Evolutionary conservation across 2,329 filamentous ascomycete genomes (phyloP), one percentile per base, ranked within the genome.

Genomic region (Aspergillus novofumigatus): DNA sequence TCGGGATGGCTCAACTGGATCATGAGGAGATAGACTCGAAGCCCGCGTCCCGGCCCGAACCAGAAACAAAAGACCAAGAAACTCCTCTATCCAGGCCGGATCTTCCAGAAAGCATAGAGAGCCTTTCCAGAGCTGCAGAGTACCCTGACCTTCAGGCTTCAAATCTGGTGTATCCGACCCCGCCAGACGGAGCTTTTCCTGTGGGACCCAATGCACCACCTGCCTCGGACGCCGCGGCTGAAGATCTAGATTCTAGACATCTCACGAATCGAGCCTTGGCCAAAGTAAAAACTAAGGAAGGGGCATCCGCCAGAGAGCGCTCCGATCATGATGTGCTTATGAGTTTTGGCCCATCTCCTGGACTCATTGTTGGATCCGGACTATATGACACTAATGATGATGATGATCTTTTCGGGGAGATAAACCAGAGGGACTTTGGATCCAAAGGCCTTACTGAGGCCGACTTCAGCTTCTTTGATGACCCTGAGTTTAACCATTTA

Each of bases 381-480:
- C 67, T 73, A 53, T 78, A 79, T 56, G 74, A 74, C 61, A 72
- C 70, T 3, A 74, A 70, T 26, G 73, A 69, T 28, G 75, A 78
- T 49, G 83, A 86, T 59, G 83, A 86, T 66, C 72, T 86, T 1
- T 86, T 86, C 57, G 81, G 80, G 14, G 81, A 84, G 54, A 79
- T 82, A 69, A 79, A 83, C 51, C 80, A 79, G 51, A 79, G 78
- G 51, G 76, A 78, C 49, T 83, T 83, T 66, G 80, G 75, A 23
- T 72, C 76, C n/a, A 80, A 80, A 63, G 79, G 77, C n/a, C 78
- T 85, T 23, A 84, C 80, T 2, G 84, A 86, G 64, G 83, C 80
- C 3, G 84, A 87, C 64, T 87, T 86, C 68, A 85, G 80, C 66
- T 87, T 86, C 67, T 87, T 87, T 63, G 84, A 87, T 65, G 80